Evolutionary conservation across 2,329 filamentous ascomycete species (phyloP).

Genomic region (Clathrospora elynae): DNA sequence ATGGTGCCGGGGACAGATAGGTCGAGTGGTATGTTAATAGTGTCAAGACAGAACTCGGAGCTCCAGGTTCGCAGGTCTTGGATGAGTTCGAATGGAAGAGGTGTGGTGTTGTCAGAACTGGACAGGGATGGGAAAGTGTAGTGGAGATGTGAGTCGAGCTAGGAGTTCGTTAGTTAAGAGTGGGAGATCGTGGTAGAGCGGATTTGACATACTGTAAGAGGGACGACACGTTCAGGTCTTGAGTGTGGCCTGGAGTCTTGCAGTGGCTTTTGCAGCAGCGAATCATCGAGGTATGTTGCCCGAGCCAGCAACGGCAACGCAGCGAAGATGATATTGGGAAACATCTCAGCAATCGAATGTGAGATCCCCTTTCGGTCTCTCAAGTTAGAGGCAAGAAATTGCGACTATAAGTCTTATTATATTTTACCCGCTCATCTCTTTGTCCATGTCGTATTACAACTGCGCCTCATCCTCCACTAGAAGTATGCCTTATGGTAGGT

Average conservation of each 20-base stretch:
- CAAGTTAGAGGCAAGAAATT: no score
- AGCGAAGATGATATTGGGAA: background rate
- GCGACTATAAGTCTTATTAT: background rate
- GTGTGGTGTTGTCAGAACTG: background rate
- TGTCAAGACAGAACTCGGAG: background rate
- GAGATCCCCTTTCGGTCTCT: no score
- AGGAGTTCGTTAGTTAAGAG: background rate
- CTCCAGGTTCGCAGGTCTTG: constrained; percentile 5
- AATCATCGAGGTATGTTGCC: constrained; percentile 8
- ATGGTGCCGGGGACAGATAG: constrained; percentile 2
- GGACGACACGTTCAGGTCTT: background rate
- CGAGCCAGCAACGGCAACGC: background rate
- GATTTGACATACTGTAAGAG: constrained; percentile 2
- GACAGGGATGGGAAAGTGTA: constrained; percentile 7
- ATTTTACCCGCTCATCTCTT: background rate
- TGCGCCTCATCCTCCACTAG: background rate
- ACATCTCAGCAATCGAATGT: no score
- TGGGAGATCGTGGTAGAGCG: background rate
- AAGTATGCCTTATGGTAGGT: constrained; percentile 1
- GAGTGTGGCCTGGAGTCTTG: constrained; percentile 1
- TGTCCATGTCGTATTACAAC: constrained; percentile 1
- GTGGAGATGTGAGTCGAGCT: constrained; percentile 13
- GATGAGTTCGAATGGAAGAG: background rate
- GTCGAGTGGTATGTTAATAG: constrained; percentile 9
- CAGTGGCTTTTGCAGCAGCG: constrained; percentile 12